Evolutionary conservation across 169 alveolate species (phyloP).

Genomic region (Cryptosporidium tyzzeri): DNA sequence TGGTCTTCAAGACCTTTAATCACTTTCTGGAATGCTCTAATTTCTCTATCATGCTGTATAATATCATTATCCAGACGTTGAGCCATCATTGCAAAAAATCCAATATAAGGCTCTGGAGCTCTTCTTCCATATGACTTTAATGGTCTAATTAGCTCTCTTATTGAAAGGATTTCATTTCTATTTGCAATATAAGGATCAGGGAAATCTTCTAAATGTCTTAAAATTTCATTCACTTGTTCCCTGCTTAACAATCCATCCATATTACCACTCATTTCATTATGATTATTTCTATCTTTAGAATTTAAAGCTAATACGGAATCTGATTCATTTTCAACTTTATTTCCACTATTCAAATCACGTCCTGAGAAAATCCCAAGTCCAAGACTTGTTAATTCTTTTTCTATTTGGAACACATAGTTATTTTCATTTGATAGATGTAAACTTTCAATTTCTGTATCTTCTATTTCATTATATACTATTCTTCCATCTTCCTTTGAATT

Average conservation of each 20-base stretch:
- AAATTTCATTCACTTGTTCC: conserved; percentile 56
- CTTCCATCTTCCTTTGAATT: neutral
- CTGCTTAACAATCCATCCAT: conserved; percentile 21
- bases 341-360: conserved; percentile 25
- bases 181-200: conserved; percentile 70
- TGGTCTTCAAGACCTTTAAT: conserved; percentile 83
- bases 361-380: conserved; percentile 72
- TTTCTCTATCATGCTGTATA: conserved; percentile 61
- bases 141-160: conserved; percentile 69
- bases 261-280: neutral
- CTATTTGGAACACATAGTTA: conserved; percentile 21
- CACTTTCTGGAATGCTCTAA: conserved; percentile 73
- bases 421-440: conserved; percentile 37
- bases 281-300: neutral
- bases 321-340: neutral
- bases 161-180: conserved; percentile 45
- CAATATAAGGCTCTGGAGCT: conserved; percentile 75
- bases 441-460: conserved; percentile 10
- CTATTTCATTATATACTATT: neutral
- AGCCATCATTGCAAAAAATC: conserved; percentile 51
- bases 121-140: conserved; percentile 64
- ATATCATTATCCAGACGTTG: conserved; percentile 57
- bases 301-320: neutral
- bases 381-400: conserved; percentile 66
- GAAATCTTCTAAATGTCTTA: conserved; percentile 24